These are phyloP conservation scores for Musa schizocarpa DNA, from an alignment of 176 grass and related monocot genomes.

Conservation along the genomic window DNA sequence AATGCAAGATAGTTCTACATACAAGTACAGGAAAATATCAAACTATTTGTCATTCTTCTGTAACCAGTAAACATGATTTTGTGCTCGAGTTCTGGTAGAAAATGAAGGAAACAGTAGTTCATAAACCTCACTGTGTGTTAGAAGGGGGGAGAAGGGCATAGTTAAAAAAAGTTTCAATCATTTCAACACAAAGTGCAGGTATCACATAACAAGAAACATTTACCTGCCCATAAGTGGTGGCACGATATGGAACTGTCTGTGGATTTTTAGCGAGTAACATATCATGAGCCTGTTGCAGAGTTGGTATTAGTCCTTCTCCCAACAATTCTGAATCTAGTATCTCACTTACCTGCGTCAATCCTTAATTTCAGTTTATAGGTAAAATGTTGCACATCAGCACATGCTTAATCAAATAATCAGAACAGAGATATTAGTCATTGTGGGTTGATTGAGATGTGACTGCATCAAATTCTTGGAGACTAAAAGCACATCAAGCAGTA, in stretches of 20 bases:
- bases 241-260: constrained; percentile 65
- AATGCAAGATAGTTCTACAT: too few relatives aligned
- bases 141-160: too few relatives aligned
- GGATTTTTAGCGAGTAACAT: constrained; percentile 57
- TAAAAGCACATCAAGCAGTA: neutral
- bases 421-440: neutral
- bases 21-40: too few relatives aligned
- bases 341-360: constrained; percentile 69
- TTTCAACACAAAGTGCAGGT: neutral
- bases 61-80: too few relatives aligned
- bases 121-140: too few relatives aligned
- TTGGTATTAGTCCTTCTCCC: constrained; percentile 94
- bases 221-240: constrained; percentile 71
- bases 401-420: neutral
- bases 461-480: neutral
- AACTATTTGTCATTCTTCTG: too few relatives aligned
- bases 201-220: neutral
- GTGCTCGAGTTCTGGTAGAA: too few relatives aligned
- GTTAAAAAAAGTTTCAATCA: neutral
- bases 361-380: neutral
- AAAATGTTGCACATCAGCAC: neutral
- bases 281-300: constrained; percentile 87
- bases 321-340: constrained; percentile 92
- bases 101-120: too few relatives aligned
- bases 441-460: neutral